Conservation (phyloP, 2,329 filamentous ascomycete genomes). For the Curvularia lunata region DNA sequence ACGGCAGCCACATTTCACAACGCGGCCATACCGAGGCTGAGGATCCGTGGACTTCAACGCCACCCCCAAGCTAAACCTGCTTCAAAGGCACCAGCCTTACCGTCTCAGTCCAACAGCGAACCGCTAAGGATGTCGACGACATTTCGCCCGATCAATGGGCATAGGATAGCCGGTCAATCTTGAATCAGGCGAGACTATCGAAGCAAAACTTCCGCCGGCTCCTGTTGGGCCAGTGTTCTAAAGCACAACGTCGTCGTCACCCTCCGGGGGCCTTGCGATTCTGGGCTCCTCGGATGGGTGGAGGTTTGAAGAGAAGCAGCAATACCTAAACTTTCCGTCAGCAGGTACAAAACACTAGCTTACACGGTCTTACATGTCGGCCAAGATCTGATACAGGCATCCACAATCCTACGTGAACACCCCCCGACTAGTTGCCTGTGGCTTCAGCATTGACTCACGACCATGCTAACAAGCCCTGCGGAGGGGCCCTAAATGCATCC, state of each 20-base stretch:
- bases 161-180: background rate
- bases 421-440: conserved; percentile 6
- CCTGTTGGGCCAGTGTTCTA: background rate
- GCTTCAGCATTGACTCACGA: background rate
- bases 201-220: background rate
- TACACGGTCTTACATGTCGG: background rate
- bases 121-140: conserved; percentile 1
- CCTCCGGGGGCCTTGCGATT: background rate
- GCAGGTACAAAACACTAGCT: background rate
- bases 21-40: conserved; percentile 10
- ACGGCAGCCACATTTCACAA: conserved; percentile 1
- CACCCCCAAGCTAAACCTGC: background rate
- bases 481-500: conserved; percentile 4
- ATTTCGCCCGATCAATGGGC: conserved; percentile 1
- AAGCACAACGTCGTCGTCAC: background rate
- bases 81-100: conserved; percentile 11
- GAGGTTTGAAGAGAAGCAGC: background rate
- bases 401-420: background rate
- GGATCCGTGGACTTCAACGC: background rate
- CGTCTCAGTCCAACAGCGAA: background rate
- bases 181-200: background rate
- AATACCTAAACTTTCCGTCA: background rate
- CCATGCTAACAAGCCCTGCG: background rate
- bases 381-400: conserved; percentile 1
- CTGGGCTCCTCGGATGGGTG: background rate